A percentile compares a stretch with the other conserved stretches of the same genome.
phyloP scores from a whole-genome alignment of 352 stramenopile genomes.

The Globisporangium uncinulatum region DNA sequence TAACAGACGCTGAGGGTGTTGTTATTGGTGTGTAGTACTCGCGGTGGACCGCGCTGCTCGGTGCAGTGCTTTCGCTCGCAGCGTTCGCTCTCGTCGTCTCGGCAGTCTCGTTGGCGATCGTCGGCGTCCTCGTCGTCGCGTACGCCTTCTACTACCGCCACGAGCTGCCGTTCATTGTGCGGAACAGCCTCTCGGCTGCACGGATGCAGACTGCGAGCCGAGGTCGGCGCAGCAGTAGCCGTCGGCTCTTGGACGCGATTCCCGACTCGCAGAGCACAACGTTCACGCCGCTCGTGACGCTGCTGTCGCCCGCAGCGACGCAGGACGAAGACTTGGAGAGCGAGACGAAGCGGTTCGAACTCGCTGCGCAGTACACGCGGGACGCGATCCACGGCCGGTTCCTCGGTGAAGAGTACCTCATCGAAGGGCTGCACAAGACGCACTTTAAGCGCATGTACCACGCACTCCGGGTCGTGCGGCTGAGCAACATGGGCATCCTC shows the following conservation, averaged over 20 bases:
- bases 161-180: conserved; percentile 17
- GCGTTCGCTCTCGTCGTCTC: conserved; percentile 46
- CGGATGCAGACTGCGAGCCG: not conserved
- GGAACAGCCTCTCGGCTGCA: conserved; percentile 1
- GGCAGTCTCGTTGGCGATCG: conserved; percentile 23
- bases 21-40: conserved; percentile 26
- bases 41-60: conserved; percentile 40
- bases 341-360: conserved; percentile 21
- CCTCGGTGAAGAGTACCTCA: conserved; percentile 40
- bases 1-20: too few species aligned
- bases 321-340: conserved; percentile 7
- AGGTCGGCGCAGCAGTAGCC: conserved; percentile 1
- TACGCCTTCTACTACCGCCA: conserved; percentile 25
- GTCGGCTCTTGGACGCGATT: conserved; percentile 10
- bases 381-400: conserved; percentile 42
- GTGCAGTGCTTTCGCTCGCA: conserved; percentile 31
- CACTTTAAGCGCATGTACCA: conserved; percentile 51
- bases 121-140: conserved; percentile 15
- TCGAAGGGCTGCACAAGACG: conserved; percentile 36
- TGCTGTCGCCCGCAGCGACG: conserved; percentile 4
- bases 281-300: conserved; percentile 1
- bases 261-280: conserved; percentile 1
- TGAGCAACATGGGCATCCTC: conserved; percentile 41
- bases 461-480: conserved; percentile 30
- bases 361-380: conserved; percentile 41